Evolutionary conservation across 176 grass and related monocot species (phyloP).

Genomic region (Hsuehochloa calcarea): DNA sequence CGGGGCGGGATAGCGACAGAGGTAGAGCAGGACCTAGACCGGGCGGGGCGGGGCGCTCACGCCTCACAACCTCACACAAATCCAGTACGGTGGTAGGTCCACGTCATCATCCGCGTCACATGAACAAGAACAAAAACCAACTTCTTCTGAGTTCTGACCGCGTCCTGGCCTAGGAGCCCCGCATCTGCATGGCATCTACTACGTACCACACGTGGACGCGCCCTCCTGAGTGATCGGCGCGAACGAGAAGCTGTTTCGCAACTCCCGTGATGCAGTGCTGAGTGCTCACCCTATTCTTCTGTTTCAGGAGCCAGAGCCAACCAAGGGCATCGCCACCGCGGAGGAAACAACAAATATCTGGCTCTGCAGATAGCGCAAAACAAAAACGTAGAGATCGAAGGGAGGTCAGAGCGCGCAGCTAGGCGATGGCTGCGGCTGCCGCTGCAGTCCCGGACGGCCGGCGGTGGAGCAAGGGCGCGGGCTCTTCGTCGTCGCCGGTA

Average conservation of each 20-base stretch:
- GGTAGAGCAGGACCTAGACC: too few relatives aligned
- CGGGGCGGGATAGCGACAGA: too few relatives aligned
- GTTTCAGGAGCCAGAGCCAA: background rate
- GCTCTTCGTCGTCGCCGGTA: constrained; percentile 22
- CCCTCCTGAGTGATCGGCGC: constrained; percentile 24
- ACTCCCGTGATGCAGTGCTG: background rate
- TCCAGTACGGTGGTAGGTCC: too few relatives aligned
- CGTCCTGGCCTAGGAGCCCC: background rate
- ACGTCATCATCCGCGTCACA: too few relatives aligned
- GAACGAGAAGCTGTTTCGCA: background rate
- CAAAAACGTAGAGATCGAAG: background rate
- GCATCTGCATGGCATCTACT: background rate
- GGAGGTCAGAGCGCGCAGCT: background rate
- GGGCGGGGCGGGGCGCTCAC: too few relatives aligned
- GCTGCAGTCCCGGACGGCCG: constrained; percentile 19
- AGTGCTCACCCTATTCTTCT: background rate
- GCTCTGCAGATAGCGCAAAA: background rate
- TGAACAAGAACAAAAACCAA: too few relatives aligned
- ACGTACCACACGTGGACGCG: constrained; percentile 8
- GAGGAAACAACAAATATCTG: background rate
- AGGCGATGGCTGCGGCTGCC: constrained; percentile 36
- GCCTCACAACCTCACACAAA: too few relatives aligned
- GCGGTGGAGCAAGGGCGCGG: constrained; percentile 36
- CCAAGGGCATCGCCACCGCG: background rate
- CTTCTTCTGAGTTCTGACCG: too few relatives aligned